Base-by-base conservation (phyloP, 345 rosid genomes). In the Psidium friedrichsthalianum region DNA sequence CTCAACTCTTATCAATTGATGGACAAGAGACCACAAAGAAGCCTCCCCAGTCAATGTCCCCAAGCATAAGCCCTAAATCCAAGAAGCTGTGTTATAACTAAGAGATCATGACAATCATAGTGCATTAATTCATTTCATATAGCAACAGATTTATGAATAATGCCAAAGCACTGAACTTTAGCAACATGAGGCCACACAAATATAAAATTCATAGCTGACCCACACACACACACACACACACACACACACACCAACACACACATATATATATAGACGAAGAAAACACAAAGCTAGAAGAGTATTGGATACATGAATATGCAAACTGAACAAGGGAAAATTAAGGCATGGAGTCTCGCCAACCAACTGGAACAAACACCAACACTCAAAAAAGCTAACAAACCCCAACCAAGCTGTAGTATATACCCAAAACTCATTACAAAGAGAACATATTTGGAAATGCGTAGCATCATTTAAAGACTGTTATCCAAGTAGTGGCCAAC, bases 1-100 rank as follows among this genome's bases (percentile, higher is more conserved):
- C 21, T 32, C 7, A 18, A 36, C 47, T 69, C 13, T 18, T 18
- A 69, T 32, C 80, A 36, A 69, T 69, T 69, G 78, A 69, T 2
- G 80, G 80, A 36, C 80, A 36, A 11, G 47, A 69, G 40, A 36
- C 47, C 80, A 8, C 12, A 24, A 69, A 69, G 80, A 69, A 69
- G 18, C 80, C 80, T 69, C 80, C 47, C 86, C 83, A 52, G 21
- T 90, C 90, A 92, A 86, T 90, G 93, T 86, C 91, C 94, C 95
- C 93, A 93, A 54, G 92, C 90, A 89, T 90, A 93, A 85, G 93
- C 93, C 95, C 95, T 90, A 47, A 32, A 83, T 56, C 42, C 51
- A 44, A 83, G 24, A 51, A 51, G 25, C 54, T 12, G 57, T 25
- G 84, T 53, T 29, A 51, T 53, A 32, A 82, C 56, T 13, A 82